A percentile compares a stretch with the other conserved stretches of the same genome.
Evolutionary conservation across 257 asterid genomes (phyloP).

Genomic region (Ilex aquifolium): DNA sequence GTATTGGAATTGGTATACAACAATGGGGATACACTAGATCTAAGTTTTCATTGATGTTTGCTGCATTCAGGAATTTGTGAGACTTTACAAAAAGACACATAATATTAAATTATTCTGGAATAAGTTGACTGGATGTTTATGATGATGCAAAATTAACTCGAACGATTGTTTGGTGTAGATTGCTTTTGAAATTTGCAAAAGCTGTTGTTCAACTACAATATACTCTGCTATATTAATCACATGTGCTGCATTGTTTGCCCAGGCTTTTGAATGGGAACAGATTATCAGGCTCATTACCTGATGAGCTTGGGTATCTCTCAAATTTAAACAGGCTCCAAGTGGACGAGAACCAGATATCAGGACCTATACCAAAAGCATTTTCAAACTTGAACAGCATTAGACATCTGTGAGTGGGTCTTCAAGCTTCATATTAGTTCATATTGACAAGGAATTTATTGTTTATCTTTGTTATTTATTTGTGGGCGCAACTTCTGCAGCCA

Average conservation of each 20-base stretch:
- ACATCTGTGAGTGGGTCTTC: constrained; percentile 31
- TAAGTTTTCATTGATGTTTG: neutral
- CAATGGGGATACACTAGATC: too few relatives aligned
- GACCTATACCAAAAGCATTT: constrained; percentile 33
- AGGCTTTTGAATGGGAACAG: constrained; percentile 45
- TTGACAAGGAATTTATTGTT: neutral
- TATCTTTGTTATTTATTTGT: constrained; percentile 1
- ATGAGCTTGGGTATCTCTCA: constrained; percentile 36
- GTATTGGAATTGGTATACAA: too few relatives aligned
- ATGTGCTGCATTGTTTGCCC: constrained; percentile 8
- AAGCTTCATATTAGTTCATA: neutral
- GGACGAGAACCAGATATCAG: constrained; percentile 38
- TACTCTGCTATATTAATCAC: too few relatives aligned
- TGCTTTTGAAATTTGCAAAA: too few relatives aligned
- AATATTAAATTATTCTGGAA: constrained; percentile 1
- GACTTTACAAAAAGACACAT: neutral
- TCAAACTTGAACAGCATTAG: constrained; percentile 26
- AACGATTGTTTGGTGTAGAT: too few relatives aligned
- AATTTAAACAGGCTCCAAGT: constrained; percentile 38
- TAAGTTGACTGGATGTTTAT: neutral
- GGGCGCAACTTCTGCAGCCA: constrained; percentile 29
- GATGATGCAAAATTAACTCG: too few relatives aligned
- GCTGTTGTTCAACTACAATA: too few relatives aligned
- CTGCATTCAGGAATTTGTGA: constrained; percentile 3
- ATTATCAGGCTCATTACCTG: constrained; percentile 36